Conservation (phyloP, 2,329 filamentous ascomycete species). For the Penicillium corylophilum region DNA sequence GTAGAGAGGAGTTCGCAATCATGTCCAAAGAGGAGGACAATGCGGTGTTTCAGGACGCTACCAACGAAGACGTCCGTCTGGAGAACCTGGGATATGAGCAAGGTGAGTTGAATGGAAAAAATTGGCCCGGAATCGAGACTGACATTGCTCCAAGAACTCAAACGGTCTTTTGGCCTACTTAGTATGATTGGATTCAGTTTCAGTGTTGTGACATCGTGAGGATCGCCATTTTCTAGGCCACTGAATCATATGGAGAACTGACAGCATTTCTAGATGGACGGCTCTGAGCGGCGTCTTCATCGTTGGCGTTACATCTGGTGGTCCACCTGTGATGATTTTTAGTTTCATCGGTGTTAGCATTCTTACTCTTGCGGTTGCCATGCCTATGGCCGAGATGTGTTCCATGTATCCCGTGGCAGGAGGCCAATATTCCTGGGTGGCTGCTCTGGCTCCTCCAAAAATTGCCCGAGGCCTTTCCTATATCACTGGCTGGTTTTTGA, state of each 20-base stretch:
- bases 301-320: slow-evolving; percentile 56
- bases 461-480: slow-evolving; percentile 47
- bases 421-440: slow-evolving; percentile 60
- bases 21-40: slow-evolving; percentile 30
- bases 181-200: slow-evolving; percentile 62
- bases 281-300: slow-evolving; percentile 58
- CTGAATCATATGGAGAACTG: background rate
- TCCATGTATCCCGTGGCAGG: slow-evolving; percentile 57
- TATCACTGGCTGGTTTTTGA: slow-evolving; percentile 52
- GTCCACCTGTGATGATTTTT: slow-evolving; percentile 60
- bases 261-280: slow-evolving; percentile 47
- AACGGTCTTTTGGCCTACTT: slow-evolving; percentile 55
- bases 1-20: background rate
- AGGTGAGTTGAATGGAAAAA: slow-evolving; percentile 21
- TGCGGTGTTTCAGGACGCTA: slow-evolving; percentile 22
- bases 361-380: slow-evolving; percentile 54
- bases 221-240: background rate
- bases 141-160: slow-evolving; percentile 47
- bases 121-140: background rate
- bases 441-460: slow-evolving; percentile 53
- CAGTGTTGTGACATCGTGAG: slow-evolving; percentile 55
- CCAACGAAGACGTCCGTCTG: slow-evolving; percentile 37
- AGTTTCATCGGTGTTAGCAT: slow-evolving; percentile 56
- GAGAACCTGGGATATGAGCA: slow-evolving; percentile 43
- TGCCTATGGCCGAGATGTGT: slow-evolving; percentile 61